Conservation (phyloP, 2,329 filamentous ascomycete genomes). For the Juglanconis oblonga region DNA sequence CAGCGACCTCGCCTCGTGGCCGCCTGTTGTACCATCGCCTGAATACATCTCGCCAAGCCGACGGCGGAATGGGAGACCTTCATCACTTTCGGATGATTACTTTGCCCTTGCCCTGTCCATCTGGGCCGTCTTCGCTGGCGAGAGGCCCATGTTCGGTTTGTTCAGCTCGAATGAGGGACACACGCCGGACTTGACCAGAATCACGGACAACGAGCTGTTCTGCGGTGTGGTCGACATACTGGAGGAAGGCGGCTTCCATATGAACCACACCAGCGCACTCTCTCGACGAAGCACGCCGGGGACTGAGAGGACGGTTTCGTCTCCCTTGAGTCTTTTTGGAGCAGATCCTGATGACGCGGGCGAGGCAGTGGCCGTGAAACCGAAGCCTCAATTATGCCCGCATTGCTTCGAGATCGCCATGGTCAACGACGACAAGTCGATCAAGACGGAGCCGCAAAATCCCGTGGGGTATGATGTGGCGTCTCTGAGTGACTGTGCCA, state of each 20-base stretch:
- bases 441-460: too few relatives aligned
- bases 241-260: neutral
- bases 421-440: too few relatives aligned
- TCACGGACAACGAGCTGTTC: slow-evolving; percentile 11
- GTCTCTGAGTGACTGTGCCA: too few relatives aligned
- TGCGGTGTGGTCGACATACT: slow-evolving; percentile 5
- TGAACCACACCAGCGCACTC: neutral
- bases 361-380: too few relatives aligned
- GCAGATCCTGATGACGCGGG: too few relatives aligned
- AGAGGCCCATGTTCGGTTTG: neutral
- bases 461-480: too few relatives aligned
- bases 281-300: slow-evolving; percentile 3
- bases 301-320: neutral
- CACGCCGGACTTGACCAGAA: slow-evolving; percentile 1
- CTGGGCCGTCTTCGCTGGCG: slow-evolving; percentile 7
- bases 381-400: too few relatives aligned
- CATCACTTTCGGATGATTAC: slow-evolving; percentile 4
- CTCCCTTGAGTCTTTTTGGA: too few relatives aligned
- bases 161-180: neutral
- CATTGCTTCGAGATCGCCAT: too few relatives aligned
- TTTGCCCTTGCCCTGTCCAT: slow-evolving; percentile 6
- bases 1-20: slow-evolving; percentile 8
- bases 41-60: slow-evolving; percentile 3
- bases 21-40: neutral
- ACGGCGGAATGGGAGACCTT: neutral